phyloP scores from a whole-genome alignment of 805 yeast genomes.

The Isabelozyma rhagii region DNA sequence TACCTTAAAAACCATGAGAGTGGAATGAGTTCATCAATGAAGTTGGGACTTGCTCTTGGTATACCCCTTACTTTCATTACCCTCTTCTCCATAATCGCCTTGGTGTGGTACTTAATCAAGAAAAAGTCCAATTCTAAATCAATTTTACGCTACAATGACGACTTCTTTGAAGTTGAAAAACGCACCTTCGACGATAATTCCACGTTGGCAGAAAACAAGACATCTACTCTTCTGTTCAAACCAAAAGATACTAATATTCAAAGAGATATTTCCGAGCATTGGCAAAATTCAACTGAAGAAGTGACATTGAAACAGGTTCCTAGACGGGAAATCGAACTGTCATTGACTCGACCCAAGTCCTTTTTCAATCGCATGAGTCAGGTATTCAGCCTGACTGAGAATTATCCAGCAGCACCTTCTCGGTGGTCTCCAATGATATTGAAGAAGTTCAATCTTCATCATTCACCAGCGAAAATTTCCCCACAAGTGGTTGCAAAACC shows the following conservation, averaged over 20 bases:
- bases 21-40: constrained; percentile 8
- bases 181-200: neutral
- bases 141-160: constrained; percentile 2
- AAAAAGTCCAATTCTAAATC: constrained; percentile 5
- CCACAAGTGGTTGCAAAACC: neutral
- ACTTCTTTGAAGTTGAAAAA: constrained; percentile 2
- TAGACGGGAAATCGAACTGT: neutral
- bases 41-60: constrained; percentile 31
- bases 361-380: neutral
- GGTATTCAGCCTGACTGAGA: neutral
- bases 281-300: neutral
- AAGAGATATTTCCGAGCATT: neutral
- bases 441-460: constrained; percentile 28
- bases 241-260: neutral
- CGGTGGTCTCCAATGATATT: constrained; percentile 27
- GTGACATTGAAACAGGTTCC: neutral
- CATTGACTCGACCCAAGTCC: neutral
- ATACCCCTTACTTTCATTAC: constrained; percentile 26
- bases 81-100: constrained; percentile 15
- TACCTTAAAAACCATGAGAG: neutral
- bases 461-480: constrained; percentile 1
- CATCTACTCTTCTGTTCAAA: neutral
- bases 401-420: neutral
- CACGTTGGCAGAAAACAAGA: neutral
- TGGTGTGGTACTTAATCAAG: constrained; percentile 17